phyloP scores from a whole-genome alignment of 306 rosid genomes.

The Acmispon strigosus region DNA sequence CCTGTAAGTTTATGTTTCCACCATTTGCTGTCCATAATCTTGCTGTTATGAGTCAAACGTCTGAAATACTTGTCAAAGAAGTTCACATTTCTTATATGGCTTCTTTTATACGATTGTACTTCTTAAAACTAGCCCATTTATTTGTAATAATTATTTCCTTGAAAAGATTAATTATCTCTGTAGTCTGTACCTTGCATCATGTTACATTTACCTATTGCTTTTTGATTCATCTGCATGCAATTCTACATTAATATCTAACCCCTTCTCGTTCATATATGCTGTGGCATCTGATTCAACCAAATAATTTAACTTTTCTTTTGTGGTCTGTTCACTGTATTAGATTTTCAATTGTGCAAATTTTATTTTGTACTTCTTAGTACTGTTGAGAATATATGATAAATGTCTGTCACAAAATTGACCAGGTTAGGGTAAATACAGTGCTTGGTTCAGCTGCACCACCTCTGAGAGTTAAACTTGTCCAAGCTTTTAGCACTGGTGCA shows the following conservation, averaged over 20 bases:
- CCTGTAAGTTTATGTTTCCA: neutral
- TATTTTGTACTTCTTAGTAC: conserved; percentile 7
- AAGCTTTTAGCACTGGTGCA: conserved; percentile 53
- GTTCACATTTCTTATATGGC: neutral
- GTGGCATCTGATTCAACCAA: conserved; percentile 3
- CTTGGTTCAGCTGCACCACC: conserved; percentile 92
- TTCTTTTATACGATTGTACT: neutral
- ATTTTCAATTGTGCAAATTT: neutral
- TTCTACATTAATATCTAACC: neutral
- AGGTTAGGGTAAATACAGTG: conserved; percentile 86
- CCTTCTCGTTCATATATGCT: neutral
- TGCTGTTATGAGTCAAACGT: neutral
- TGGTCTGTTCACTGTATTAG: neutral
- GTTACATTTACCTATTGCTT: neutral
- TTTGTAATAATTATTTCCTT: neutral
- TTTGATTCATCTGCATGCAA: conserved; percentile 10
- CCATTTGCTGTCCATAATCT: neutral
- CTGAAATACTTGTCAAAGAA: neutral
- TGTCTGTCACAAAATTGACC: conserved; percentile 25
- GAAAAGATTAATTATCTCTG: neutral
- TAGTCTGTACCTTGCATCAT: neutral
- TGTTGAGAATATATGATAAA: conserved; percentile 5
- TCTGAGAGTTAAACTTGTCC: conserved; percentile 74
- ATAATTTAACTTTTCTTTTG: conserved; percentile 10
- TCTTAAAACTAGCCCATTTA: neutral